phyloP scores from a whole-genome alignment of 208 protist species.

The Leptomonas seymouri region DNA sequence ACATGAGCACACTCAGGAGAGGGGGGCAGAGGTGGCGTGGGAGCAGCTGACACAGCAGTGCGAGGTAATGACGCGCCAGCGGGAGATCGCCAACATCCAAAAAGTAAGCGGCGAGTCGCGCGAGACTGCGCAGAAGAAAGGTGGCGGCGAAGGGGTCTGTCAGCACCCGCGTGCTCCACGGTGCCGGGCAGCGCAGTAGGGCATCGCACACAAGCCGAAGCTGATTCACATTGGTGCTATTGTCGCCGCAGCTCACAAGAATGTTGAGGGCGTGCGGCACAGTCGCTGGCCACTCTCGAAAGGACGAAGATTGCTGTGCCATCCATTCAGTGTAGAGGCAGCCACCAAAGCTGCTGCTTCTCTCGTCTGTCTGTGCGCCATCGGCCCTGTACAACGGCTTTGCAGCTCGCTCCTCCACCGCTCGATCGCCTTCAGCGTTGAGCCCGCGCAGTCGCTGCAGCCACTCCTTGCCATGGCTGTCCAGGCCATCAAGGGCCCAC shows the following conservation, averaged over 20 bases:
- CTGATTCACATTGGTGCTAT: conserved; percentile 3
- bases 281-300: not conserved
- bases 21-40: conserved; percentile 37
- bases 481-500: conserved; percentile 11
- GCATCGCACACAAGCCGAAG: conserved; percentile 43
- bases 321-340: conserved; percentile 15
- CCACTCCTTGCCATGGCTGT: conserved; percentile 25
- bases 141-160: conserved; percentile 40
- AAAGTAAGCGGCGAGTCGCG: conserved; percentile 25
- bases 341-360: not conserved
- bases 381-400: too few relatives aligned
- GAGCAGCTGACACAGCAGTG: conserved; percentile 39
- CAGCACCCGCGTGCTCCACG: conserved; percentile 38
- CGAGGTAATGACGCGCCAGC: conserved; percentile 60
- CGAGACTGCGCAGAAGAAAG: conserved; percentile 39
- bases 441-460: conserved; percentile 15
- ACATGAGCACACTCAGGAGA: conserved; percentile 32
- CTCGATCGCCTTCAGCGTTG: not conserved
- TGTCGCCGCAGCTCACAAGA: conserved; percentile 17
- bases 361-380: not conserved
- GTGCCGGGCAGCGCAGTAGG: conserved; percentile 27
- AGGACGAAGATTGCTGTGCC: not conserved
- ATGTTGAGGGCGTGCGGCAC: conserved; percentile 28
- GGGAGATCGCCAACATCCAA: conserved; percentile 51
- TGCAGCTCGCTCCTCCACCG: not conserved